Conservation (phyloP, 148 eudicot species). For the Vaccinium darrowii region DNA sequence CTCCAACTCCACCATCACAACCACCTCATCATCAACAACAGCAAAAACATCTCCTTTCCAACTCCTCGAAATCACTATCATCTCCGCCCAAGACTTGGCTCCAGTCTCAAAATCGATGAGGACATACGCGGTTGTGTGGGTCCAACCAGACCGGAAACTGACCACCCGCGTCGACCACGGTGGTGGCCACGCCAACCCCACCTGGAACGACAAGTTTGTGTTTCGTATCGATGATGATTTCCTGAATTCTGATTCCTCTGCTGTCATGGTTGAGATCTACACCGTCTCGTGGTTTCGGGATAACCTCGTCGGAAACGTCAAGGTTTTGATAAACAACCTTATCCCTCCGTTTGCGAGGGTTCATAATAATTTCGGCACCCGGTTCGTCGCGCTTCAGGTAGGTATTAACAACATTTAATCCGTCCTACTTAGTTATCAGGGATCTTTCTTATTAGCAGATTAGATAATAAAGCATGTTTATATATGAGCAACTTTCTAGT, state of each 20-base stretch:
- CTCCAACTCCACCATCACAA: background rate
- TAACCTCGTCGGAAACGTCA: slow-evolving; percentile 8
- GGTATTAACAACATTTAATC: background rate
- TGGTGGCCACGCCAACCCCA: slow-evolving; percentile 6
- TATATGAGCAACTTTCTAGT: no score
- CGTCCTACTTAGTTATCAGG: background rate
- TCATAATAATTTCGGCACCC: background rate
- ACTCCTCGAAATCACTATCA: slow-evolving; percentile 7
- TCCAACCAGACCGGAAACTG: background rate
- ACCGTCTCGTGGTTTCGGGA: slow-evolving; percentile 3
- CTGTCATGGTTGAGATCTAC: slow-evolving; percentile 12
- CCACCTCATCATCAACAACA: background rate
- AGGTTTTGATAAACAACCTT: background rate
- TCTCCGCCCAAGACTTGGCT: slow-evolving; percentile 12
- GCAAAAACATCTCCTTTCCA: background rate
- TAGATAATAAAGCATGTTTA: no score
- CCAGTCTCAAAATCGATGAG: background rate
- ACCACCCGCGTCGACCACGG: background rate
- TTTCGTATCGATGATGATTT: background rate
- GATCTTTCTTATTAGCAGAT: no score
- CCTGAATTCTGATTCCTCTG: background rate
- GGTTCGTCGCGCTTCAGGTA: slow-evolving; percentile 13
- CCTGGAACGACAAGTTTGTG: slow-evolving; percentile 12
- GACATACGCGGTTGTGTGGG: slow-evolving; percentile 10
- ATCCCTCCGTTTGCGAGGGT: background rate